Percentiles rank a stretch among this genome's conserved stretches.
phyloP scores from a whole-genome alignment of 345 rosid species.

The Eucalyptus microcorys region DNA sequence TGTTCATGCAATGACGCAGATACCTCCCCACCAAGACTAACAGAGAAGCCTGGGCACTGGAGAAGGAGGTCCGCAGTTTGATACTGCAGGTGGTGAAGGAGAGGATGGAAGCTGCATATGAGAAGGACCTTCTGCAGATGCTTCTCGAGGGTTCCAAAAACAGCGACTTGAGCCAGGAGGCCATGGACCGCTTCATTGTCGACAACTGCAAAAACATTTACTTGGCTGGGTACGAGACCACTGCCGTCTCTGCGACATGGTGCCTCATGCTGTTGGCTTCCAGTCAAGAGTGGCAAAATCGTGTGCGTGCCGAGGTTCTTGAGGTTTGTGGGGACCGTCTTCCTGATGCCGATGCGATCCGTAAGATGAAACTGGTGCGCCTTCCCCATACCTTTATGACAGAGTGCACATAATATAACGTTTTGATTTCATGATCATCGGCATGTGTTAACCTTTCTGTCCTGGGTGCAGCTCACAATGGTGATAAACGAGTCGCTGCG shows the following conservation, averaged over 20 bases:
- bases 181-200: slow-evolving; percentile 12
- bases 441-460: not conserved
- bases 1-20: not conserved
- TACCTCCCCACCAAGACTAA: slow-evolving; percentile 19
- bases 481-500: slow-evolving; percentile 34
- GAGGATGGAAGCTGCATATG: not conserved
- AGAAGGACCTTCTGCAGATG: slow-evolving; percentile 21
- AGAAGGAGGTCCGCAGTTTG: slow-evolving; percentile 14
- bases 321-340: slow-evolving; percentile 1
- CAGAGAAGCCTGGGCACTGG: slow-evolving; percentile 16
- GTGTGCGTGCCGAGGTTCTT: slow-evolving; percentile 19
- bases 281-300: slow-evolving; percentile 36
- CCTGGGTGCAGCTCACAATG: slow-evolving; percentile 27
- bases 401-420: not conserved
- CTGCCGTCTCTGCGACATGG: slow-evolving; percentile 34
- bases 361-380: slow-evolving; percentile 23
- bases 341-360: slow-evolving; percentile 13
- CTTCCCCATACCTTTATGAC: not conserved
- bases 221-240: slow-evolving; percentile 34
- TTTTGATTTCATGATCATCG: not conserved
- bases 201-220: slow-evolving; percentile 48
- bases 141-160: slow-evolving; percentile 20
- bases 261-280: slow-evolving; percentile 30
- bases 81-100: slow-evolving; percentile 17
- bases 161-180: not conserved